These are phyloP conservation scores for Saturnispora dispora DNA, from an alignment of 805 yeast species.

Conservation along the genomic window DNA sequence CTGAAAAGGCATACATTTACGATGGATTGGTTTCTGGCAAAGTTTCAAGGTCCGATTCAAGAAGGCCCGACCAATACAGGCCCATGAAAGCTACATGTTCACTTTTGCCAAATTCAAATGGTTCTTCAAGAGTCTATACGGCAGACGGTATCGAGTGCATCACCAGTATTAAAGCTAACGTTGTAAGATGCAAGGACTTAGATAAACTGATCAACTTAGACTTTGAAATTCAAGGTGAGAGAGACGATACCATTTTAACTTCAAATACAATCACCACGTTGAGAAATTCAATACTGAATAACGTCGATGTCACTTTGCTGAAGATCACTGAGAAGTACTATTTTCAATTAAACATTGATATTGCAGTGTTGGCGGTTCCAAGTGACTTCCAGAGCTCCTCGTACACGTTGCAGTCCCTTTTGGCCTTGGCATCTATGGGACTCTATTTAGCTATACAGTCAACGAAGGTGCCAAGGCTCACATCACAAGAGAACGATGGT, in stretches of 20 bases:
- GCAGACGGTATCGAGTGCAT: slow-evolving; percentile 92
- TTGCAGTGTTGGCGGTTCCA: slow-evolving; percentile 61
- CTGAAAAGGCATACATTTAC: slow-evolving; percentile 67
- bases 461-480: slow-evolving; percentile 63
- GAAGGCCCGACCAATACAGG: slow-evolving; percentile 64
- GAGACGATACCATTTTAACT: slow-evolving; percentile 71
- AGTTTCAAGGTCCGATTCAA: slow-evolving; percentile 68
- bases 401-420: slow-evolving; percentile 51
- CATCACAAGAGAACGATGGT: slow-evolving; percentile 54
- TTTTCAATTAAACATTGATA: slow-evolving; percentile 71
- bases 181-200: slow-evolving; percentile 37
- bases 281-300: slow-evolving; percentile 41
- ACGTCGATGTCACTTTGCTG: slow-evolving; percentile 45
- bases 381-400: slow-evolving; percentile 36
- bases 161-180: slow-evolving; percentile 82
- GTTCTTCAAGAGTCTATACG: slow-evolving; percentile 79
- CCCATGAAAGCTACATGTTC: slow-evolving; percentile 78
- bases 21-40: slow-evolving; percentile 65
- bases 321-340: slow-evolving; percentile 65
- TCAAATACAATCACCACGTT: slow-evolving; percentile 54
- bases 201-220: slow-evolving; percentile 59
- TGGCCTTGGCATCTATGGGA: slow-evolving; percentile 67
- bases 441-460: slow-evolving; percentile 73
- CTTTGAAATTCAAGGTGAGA: slow-evolving; percentile 68
- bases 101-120: slow-evolving; percentile 81